phyloP scores from a whole-genome alignment of 257 asterid genomes.

The Solanum tarijense region DNA sequence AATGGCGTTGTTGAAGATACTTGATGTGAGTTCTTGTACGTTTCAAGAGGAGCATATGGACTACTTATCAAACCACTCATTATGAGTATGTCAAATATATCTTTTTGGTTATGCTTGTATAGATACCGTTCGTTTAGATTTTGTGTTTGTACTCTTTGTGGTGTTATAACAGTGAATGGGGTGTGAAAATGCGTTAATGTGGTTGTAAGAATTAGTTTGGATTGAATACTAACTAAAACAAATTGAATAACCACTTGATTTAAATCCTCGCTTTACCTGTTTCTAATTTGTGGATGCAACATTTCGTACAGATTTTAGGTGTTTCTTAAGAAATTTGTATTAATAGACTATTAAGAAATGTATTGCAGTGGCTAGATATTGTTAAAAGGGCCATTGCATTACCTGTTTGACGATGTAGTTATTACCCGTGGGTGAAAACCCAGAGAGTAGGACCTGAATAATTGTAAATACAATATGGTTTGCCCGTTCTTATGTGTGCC shows the following conservation, averaged over 20 bases:
- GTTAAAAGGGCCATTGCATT: neutral
- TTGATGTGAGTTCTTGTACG: constrained; percentile 20
- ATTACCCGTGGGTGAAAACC: neutral
- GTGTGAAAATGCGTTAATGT: neutral
- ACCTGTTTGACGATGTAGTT: neutral
- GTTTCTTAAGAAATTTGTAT: neutral
- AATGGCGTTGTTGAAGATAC: constrained; percentile 34
- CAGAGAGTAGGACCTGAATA: neutral
- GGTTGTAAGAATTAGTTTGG: neutral
- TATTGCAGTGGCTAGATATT: neutral
- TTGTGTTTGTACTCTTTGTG: constrained; percentile 4
- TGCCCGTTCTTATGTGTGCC: neutral
- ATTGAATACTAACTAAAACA: neutral
- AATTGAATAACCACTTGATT: neutral
- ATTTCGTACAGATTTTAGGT: neutral
- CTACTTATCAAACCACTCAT: constrained; percentile 15
- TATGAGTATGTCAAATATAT: constrained; percentile 17
- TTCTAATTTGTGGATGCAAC: neutral
- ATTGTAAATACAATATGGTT: neutral
- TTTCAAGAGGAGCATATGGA: constrained; percentile 7
- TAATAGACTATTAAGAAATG: neutral
- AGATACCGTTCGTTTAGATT: constrained; percentile 5
- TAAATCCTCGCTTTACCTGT: neutral
- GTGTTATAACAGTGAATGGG: neutral
- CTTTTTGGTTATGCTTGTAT: constrained; percentile 8